phyloP scores from a whole-genome alignment of 2,329 filamentous ascomycete genomes.

The Salinomyces thailandicus region DNA sequence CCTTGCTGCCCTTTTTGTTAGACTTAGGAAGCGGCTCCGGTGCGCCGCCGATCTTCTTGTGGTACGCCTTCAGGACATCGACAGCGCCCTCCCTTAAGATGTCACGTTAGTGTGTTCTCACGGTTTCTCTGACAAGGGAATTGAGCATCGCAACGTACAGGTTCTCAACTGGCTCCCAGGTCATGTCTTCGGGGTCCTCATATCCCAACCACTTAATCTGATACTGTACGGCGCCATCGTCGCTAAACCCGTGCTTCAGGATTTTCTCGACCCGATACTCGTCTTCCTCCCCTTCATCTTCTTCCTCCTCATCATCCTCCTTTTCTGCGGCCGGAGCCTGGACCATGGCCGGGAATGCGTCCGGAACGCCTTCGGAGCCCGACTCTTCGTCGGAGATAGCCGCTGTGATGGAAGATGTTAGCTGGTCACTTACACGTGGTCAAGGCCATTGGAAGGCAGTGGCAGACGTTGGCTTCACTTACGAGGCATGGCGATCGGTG shows the following conservation, averaged over 20 bases:
- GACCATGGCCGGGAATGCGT: conserved; percentile 8
- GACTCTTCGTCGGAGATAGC: conserved; percentile 24
- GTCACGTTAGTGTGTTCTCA: no score
- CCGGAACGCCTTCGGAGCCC: conserved; percentile 21
- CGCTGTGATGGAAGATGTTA: neutral
- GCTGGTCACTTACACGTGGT: neutral
- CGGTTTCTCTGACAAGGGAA: no score
- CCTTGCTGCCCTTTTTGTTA: conserved; percentile 13
- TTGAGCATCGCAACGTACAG: conserved; percentile 41
- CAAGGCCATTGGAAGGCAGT: no score
- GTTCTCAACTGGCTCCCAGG: conserved; percentile 71
- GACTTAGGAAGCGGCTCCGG: conserved; percentile 23
- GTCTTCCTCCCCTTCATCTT: conserved; percentile 37
- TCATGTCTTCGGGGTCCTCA: conserved; percentile 56
- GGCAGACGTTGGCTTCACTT: no score
- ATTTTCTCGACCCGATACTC: conserved; percentile 71
- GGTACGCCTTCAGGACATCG: conserved; percentile 55
- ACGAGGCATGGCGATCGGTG: neutral
- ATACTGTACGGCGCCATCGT: conserved; percentile 48
- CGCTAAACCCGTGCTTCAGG: conserved; percentile 51
- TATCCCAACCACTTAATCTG: conserved; percentile 77
- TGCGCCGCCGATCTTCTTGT: conserved; percentile 52
- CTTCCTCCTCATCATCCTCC: conserved; percentile 27
- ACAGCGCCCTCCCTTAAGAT: conserved; percentile 27
- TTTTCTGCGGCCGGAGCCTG: conserved; percentile 22